These are phyloP conservation scores for Protostelium mycophagum DNA, from an alignment of 78 protist genomes.

Conservation along the genomic window DNA sequence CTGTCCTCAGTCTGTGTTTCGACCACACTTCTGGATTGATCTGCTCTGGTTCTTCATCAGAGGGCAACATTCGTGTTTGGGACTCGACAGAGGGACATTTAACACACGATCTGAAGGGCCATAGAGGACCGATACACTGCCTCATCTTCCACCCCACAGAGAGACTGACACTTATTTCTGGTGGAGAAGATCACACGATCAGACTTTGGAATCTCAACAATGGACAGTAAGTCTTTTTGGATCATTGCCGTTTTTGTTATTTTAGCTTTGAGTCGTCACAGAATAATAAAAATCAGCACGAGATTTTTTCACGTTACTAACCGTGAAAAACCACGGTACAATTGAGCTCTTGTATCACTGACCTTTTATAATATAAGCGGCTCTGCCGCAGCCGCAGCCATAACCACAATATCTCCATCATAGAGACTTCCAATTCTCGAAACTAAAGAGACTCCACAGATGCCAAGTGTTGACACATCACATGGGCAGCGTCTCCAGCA, in stretches of 20 bases:
- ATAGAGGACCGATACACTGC: not conserved
- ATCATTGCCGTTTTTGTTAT: too few species aligned
- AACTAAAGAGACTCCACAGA: too few species aligned
- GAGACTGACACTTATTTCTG: not conserved
- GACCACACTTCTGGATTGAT: not conserved
- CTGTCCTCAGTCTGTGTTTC: not conserved
- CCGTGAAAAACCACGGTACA: too few species aligned
- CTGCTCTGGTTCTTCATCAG: not conserved
- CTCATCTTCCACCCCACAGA: not conserved
- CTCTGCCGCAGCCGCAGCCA: too few species aligned
- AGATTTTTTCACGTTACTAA: not conserved
- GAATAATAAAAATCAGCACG: too few species aligned
- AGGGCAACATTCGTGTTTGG: not conserved
- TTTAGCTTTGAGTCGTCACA: too few species aligned
- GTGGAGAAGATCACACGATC: not conserved
- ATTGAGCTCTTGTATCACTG: too few species aligned
- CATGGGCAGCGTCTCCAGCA: not conserved
- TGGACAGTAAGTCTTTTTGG: not conserved
- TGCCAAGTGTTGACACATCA: not conserved
- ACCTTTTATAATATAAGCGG: too few species aligned
- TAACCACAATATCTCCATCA: too few species aligned
- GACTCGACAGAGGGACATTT: not conserved
- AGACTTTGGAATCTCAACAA: not conserved
- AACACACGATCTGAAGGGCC: not conserved
- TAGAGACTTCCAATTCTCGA: too few species aligned